Percentiles rank a stretch among this genome's conserved stretches.
Evolutionary conservation across 2,329 filamentous ascomycete species (phyloP).

Genomic region (Phyllosticta capitalensis): DNA sequence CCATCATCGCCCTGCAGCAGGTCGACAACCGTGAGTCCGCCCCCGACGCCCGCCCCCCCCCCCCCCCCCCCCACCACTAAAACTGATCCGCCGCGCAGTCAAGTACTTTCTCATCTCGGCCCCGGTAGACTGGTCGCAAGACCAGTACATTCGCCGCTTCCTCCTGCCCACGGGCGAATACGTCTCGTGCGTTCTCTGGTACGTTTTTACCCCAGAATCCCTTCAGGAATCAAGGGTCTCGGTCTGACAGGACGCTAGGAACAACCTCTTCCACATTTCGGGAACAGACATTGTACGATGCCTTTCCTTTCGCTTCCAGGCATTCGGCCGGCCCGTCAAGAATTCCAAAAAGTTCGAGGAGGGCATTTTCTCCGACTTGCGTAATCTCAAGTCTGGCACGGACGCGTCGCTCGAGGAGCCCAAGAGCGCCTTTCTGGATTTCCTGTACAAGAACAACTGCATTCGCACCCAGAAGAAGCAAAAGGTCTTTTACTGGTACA

Average conservation of each 20-base stretch:
- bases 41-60: conserved; percentile 63
- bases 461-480: conserved; percentile 99
- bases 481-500: conserved; percentile 99
- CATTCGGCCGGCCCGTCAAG: conserved; percentile 95
- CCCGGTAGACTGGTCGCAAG: conserved; percentile 92
- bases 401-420: conserved; percentile 97
- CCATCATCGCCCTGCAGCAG: conserved; percentile 93
- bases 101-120: conserved; percentile 99
- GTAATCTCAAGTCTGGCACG: conserved; percentile 95
- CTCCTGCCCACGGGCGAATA: conserved; percentile 96
- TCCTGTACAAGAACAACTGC: conserved; percentile 99
- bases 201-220: conserved; percentile 17
- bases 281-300: conserved; percentile 98
- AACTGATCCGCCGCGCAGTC: conserved; percentile 48
- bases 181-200: conserved; percentile 95
- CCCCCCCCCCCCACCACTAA: conserved; percentile 17
- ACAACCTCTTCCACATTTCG: conserved; percentile 98
- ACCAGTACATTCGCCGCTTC: conserved; percentile 94
- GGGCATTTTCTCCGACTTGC: conserved; percentile 96
- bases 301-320: conserved; percentile 95
- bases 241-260: conserved; percentile 44
- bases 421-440: conserved; percentile 96
- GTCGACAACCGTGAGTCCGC: conserved; percentile 81
- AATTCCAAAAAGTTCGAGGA: conserved; percentile 99
- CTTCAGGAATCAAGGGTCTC: neutral